Conservation (phyloP, 306 rosid species). For the Sicyos baderoa region DNA sequence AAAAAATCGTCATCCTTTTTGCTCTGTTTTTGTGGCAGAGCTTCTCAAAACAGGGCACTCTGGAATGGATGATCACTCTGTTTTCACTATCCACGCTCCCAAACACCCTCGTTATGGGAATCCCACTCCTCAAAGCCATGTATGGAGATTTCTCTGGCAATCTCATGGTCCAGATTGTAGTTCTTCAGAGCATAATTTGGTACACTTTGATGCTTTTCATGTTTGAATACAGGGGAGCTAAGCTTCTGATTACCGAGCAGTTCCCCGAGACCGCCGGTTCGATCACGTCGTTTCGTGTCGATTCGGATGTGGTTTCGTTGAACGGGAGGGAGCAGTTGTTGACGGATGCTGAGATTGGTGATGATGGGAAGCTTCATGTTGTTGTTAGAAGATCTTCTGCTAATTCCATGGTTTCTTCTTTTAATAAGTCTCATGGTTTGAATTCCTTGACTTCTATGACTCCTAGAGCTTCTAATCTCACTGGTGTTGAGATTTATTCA, state of each 20-base stretch:
- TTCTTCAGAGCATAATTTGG: constrained; percentile 81
- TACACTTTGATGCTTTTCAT: constrained; percentile 65
- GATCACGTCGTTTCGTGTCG: constrained; percentile 63
- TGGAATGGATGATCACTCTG: constrained; percentile 75
- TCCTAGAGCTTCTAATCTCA: constrained; percentile 70
- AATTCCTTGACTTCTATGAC: constrained; percentile 56
- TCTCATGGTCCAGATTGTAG: constrained; percentile 82
- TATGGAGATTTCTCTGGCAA: constrained; percentile 61
- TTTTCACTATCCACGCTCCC: constrained; percentile 82
- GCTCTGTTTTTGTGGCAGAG: constrained; percentile 72
- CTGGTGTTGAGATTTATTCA: constrained; percentile 78
- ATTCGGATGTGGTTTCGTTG: constrained; percentile 67
- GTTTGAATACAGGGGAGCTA: constrained; percentile 82
- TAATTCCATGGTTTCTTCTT: constrained; percentile 59
- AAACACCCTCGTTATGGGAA: constrained; percentile 83
- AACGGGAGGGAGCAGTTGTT: constrained; percentile 57
- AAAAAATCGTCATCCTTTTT: constrained; percentile 46
- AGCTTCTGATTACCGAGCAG: constrained; percentile 61
- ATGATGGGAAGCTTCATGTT: constrained; percentile 76
- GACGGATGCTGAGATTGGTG: constrained; percentile 71
- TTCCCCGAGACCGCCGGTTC: constrained; percentile 79
- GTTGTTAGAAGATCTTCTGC: constrained; percentile 57
- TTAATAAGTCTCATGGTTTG: constrained; percentile 54
- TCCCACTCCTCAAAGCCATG: constrained; percentile 74
- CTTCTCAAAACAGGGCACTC: constrained; percentile 42